Conservation (phyloP, 2,329 filamentous ascomycete species). For the Myriosclerotinia duriaeana region DNA sequence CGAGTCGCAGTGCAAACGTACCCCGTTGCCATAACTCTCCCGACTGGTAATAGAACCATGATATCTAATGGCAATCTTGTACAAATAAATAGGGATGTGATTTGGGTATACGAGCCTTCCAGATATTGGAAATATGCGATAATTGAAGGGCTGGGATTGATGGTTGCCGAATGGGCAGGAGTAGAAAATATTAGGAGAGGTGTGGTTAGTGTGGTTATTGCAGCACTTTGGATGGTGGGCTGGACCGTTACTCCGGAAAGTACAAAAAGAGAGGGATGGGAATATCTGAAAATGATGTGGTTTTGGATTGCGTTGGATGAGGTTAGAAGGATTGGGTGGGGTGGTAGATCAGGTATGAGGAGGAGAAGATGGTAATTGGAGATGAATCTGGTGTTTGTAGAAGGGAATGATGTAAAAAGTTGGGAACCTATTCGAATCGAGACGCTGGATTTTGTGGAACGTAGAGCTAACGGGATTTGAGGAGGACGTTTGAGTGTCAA, state of each 20-base stretch:
- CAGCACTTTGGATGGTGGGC: slow-evolving; percentile 29
- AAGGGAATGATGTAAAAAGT: background rate
- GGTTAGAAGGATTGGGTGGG: slow-evolving; percentile 22
- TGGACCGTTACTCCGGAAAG: slow-evolving; percentile 27
- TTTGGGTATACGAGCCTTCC: slow-evolving; percentile 28
- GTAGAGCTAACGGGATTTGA: background rate
- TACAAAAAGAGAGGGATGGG: slow-evolving; percentile 27
- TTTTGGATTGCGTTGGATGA: slow-evolving; percentile 32
- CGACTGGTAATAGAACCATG: slow-evolving; percentile 3
- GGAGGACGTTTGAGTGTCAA: background rate
- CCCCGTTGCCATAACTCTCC: slow-evolving; percentile 19
- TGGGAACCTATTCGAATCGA: background rate
- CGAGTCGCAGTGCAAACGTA: slow-evolving; percentile 29
- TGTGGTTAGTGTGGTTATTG: slow-evolving; percentile 24
- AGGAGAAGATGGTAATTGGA: slow-evolving; percentile 4
- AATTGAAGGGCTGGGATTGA: slow-evolving; percentile 22
- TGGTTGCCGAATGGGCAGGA: slow-evolving; percentile 24
- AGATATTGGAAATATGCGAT: slow-evolving; percentile 30
- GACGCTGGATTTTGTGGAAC: background rate
- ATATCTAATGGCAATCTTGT: slow-evolving; percentile 14
- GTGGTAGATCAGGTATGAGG: background rate
- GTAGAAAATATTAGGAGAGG: slow-evolving; percentile 27
- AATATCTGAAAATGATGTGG: slow-evolving; percentile 32
- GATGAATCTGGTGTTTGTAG: background rate
- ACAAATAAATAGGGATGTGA: slow-evolving; percentile 16